Base-by-base conservation (phyloP, 2,329 filamentous ascomycete genomes). In the Coleophoma cylindrospora region DNA sequence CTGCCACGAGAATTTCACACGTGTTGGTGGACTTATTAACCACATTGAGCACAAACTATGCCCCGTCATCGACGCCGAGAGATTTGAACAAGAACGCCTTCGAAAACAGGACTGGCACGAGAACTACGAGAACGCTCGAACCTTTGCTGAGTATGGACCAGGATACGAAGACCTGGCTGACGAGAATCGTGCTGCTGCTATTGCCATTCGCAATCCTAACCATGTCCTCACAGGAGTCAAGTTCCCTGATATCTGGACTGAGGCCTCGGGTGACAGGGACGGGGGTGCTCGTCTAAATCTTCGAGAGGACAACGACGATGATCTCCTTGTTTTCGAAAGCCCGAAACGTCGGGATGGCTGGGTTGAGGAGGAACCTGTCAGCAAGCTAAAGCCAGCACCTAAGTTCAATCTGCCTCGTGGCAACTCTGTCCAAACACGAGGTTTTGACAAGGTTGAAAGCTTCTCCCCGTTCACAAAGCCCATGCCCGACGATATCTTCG, bases 11-110 rank as follows among this genome's bases (percentile, higher is more conserved):
- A 37, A 34, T 10, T 62, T 61, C 38, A 50, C 40, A 9, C 51
- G 56, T n/a, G 48, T 60, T 19, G 59, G 57, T 13, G 51, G 53
- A 14, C 37, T 62, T 11, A 51, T 61, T 12, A 40, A 47, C 12
- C 60, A 62, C 27, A 48, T 58, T 14, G 60, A 62, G 44, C 19
- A 43, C 2, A 34, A 48, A 4, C 34, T 50, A n/a, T 61, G 60
- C 37, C 40, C 45, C 15, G 45, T 21, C 3, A 40, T 52, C 14
- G 14, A 50, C 13, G 41, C 27, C 12, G 21, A n/a, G 14, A 33
- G 32, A n/a, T 44, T 44, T 27, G n/a, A 32, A 14, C 12, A 44
- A 12, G 41, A 15, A 32, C 41, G 19, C 19, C 21, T 32, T 12
- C n/a, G 10, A 27, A 44, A 44, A n/a, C 12, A 22, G 9, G 15